Evolutionary conservation across 352 stramenopile genomes (phyloP), one percentile per base, ranked within the genome.

Genomic region (Nothophytophthora sp.): DNA sequence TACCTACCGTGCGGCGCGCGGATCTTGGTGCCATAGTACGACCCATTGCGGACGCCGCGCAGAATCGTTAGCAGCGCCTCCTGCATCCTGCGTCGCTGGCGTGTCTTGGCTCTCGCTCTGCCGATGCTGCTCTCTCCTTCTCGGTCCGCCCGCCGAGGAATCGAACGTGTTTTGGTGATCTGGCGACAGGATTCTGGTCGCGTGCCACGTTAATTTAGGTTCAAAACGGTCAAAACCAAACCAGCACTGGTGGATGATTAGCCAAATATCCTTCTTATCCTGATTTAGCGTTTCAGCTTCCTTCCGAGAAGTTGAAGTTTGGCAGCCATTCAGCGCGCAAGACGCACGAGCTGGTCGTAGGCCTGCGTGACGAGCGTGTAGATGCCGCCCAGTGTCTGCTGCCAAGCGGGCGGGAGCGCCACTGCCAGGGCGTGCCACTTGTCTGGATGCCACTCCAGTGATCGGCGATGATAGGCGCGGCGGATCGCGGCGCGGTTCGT

Each of bases 21-120:
- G 62, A 95, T 90, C 64, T 95, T 95, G 50, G 85, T 94, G 58
- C 87, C 87, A 58, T 96, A 96, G 72, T 86, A 88, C 23, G 82
- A 81, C 38, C 87, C 87, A 82, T 96, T 95, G 53, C 87, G 81
- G 38, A 94, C 50, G 43, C 83, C 87, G 48, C 84, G 81, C 37
- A 94, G 60, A 58, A 96, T 75, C 45, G 72, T 79, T n/a, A 90
- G 62, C 49, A 87, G 32, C 18, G 55, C 62, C 15, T 91, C 71
- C 60, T 87, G 84, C 55, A 65, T 71, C 8, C 15, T 55, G 36
- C n/a, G 10, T 57, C 41, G 12, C 9, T n/a, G 19, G 36, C 36
- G 43, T 51, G 41, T n/a, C n/a, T n/a, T n/a, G n/a, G n/a, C n/a
- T n/a, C n/a, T n/a, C n/a, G n/a, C n/a, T n/a, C n/a, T n/a, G 13